A percentile compares a stretch with the other conserved stretches of the same genome.
Evolutionary conservation across 2,329 filamentous ascomycete species (phyloP).

Genomic region (Alternaria arbusti): DNA sequence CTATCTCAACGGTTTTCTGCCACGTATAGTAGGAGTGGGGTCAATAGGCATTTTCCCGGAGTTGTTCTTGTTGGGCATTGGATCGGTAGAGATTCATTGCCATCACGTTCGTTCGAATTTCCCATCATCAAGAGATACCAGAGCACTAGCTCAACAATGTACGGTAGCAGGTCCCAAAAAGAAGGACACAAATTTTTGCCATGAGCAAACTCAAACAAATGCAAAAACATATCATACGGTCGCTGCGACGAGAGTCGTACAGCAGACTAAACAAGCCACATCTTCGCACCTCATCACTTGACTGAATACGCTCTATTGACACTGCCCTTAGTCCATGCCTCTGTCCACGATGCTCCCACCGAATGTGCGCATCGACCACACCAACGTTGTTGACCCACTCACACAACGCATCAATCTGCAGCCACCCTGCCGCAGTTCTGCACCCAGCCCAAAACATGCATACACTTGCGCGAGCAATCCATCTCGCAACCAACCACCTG

Average conservation of each 20-base stretch:
- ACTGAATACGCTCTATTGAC: background rate
- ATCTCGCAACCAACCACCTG: slow-evolving; percentile 23
- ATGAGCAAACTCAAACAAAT: slow-evolving; percentile 18
- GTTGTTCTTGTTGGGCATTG: slow-evolving; percentile 20
- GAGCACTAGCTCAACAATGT: slow-evolving; percentile 45
- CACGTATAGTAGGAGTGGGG: slow-evolving; percentile 16
- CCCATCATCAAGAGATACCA: slow-evolving; percentile 45
- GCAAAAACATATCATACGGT: slow-evolving; percentile 19
- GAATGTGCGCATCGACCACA: background rate
- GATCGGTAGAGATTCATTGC: slow-evolving; percentile 19
- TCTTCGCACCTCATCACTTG: background rate
- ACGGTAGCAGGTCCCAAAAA: slow-evolving; percentile 36
- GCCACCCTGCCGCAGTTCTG: slow-evolving; percentile 17
- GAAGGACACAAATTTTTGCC: slow-evolving; percentile 23
- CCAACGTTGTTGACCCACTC: slow-evolving; percentile 20
- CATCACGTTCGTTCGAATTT: slow-evolving; percentile 37
- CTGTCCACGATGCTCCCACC: background rate
- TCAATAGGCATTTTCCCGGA: slow-evolving; percentile 30
- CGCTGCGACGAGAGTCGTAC: slow-evolving; percentile 15
- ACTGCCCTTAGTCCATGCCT: background rate
- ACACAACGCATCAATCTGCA: slow-evolving; percentile 24
- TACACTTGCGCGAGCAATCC: slow-evolving; percentile 18
- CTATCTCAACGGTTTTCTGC: slow-evolving; percentile 18
- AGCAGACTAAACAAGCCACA: slow-evolving; percentile 7
- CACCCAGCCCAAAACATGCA: slow-evolving; percentile 18